Evolutionary conservation across 768 basidiomycete species (phyloP), one percentile per base, ranked within the genome.

Genomic region (Boletus sp.): DNA sequence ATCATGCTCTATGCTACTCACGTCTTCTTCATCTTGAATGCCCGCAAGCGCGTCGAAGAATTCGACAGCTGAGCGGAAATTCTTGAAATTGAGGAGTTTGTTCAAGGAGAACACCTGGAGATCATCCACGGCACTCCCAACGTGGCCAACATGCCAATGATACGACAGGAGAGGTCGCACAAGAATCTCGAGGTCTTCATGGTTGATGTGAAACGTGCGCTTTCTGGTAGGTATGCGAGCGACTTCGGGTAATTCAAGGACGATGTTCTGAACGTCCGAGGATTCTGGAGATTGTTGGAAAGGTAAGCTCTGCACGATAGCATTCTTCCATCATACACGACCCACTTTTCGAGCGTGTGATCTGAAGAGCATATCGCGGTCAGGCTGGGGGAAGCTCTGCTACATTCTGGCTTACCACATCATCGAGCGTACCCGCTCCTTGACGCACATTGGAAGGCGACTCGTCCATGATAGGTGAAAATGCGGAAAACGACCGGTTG

Each of bases 111-210:
- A 50, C 35, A 62, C 59, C 42, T 64, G 58, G 14, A 40, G 42
- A 44, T 56, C 54, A 8, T 45, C 54, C 46, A 41, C 37, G 32
- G 14, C 56, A 6, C 41, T 38, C 7, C 50, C 51, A 3, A 67
- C 43, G n/a, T 15, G 59, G 34, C 48, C 54, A 14, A 71, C 54
- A 27, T 64, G 60, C 70, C 70, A 71, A 19, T 67, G 56, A 43
- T 55, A 67, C 30, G 58, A 60, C 56, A 74, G 66, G 8, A 81
- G 67, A 3, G 79, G 77, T 34, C 53, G 50, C 10, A 80, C 53
- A 38, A 64, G 76, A 19, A 52, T 49, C 25, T 68, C 62, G 13
- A 75, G 54, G 14, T 78, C 74, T 2, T 54, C 44, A 17, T 67
- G 60, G 15, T 35, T 42, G 50, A 80, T 63, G 57, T 74, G 73